Percentiles rank a stretch among this genome's conserved stretches.
These are phyloP conservation scores for Davidsoniella virescens DNA, from an alignment of 2,329 filamentous ascomycete genomes.

Conservation along the genomic window DNA sequence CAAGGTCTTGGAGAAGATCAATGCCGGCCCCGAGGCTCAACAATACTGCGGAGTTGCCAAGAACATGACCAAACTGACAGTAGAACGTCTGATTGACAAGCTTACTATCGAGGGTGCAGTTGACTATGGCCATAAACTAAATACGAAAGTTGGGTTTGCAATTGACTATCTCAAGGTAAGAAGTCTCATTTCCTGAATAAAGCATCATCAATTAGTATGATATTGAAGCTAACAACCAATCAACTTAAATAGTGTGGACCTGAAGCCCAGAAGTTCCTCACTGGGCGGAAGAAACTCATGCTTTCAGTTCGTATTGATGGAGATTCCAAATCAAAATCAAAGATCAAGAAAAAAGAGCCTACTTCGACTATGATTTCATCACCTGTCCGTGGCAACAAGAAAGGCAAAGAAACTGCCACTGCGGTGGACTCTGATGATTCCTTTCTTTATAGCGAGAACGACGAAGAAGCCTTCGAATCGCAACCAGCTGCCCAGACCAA, in stretches of 20 bases:
- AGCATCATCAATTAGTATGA: neutral
- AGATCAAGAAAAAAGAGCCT: slow-evolving; percentile 23
- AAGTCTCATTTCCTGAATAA: neutral
- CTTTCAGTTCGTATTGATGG: slow-evolving; percentile 26
- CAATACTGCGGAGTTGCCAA: slow-evolving; percentile 52
- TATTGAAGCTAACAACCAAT: neutral
- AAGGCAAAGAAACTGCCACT: slow-evolving; percentile 15
- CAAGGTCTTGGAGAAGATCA: slow-evolving; percentile 6
- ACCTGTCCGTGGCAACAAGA: slow-evolving; percentile 23
- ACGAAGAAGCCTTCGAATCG: slow-evolving; percentile 32
- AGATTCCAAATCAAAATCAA: slow-evolving; percentile 19
- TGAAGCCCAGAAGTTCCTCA: slow-evolving; percentile 27
- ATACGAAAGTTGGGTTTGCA: slow-evolving; percentile 46
- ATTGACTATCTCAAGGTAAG: slow-evolving; percentile 53
- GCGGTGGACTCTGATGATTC: slow-evolving; percentile 9
- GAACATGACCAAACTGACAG: slow-evolving; percentile 54
- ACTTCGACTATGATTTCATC: slow-evolving; percentile 36
- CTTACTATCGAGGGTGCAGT: slow-evolving; percentile 61
- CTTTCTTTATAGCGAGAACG: slow-evolving; percentile 20
- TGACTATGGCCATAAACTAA: slow-evolving; percentile 47
- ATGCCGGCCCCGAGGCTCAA: neutral
- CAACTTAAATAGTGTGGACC: slow-evolving; percentile 23
- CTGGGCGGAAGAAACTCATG: slow-evolving; percentile 29
- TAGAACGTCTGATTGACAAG: slow-evolving; percentile 69
- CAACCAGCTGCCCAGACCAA: neutral